A percentile compares a stretch with the other conserved stretches of the same genome.
Evolutionary conservation across 805 yeast genomes (phyloP).

Genomic region (Ogataea allantospora): DNA sequence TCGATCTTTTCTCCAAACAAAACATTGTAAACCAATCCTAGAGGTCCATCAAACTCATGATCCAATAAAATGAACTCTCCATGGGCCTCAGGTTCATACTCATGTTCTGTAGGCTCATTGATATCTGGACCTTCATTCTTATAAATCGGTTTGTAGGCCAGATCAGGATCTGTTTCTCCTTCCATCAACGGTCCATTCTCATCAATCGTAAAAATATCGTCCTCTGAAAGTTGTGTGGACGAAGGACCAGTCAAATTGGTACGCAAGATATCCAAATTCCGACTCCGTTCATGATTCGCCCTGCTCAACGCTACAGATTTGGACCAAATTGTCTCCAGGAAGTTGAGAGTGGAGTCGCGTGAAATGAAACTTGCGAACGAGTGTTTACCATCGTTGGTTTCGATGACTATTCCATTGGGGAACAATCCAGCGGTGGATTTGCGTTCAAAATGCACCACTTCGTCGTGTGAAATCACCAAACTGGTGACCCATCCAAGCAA

Average conservation of each 20-base stretch:
- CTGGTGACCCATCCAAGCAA: constrained; percentile 90
- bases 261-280: constrained; percentile 25
- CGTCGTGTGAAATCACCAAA: constrained; percentile 66
- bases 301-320: constrained; percentile 36
- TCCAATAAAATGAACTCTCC: constrained; percentile 53
- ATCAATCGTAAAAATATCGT: constrained; percentile 33
- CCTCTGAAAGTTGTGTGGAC: constrained; percentile 24
- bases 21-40: constrained; percentile 70
- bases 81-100: constrained; percentile 41
- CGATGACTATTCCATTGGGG: constrained; percentile 82
- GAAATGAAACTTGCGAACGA: constrained; percentile 85
- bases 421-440: constrained; percentile 84
- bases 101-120: constrained; percentile 57
- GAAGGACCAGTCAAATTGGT: constrained; percentile 13
- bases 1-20: constrained; percentile 61
- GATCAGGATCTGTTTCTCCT: constrained; percentile 26
- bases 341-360: constrained; percentile 72
- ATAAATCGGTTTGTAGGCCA: constrained; percentile 23
- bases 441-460: constrained; percentile 72
- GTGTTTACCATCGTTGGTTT: constrained; percentile 62
- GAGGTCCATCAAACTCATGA: constrained; percentile 60
- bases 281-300: constrained; percentile 24
- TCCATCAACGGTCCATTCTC: constrained; percentile 28
- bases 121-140: constrained; percentile 57
- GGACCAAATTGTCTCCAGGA: constrained; percentile 71